Evolutionary conservation across 2,329 filamentous ascomycete species (phyloP), one percentile per base, ranked within the genome.

Genomic region (Cladophialophora exuberans): DNA sequence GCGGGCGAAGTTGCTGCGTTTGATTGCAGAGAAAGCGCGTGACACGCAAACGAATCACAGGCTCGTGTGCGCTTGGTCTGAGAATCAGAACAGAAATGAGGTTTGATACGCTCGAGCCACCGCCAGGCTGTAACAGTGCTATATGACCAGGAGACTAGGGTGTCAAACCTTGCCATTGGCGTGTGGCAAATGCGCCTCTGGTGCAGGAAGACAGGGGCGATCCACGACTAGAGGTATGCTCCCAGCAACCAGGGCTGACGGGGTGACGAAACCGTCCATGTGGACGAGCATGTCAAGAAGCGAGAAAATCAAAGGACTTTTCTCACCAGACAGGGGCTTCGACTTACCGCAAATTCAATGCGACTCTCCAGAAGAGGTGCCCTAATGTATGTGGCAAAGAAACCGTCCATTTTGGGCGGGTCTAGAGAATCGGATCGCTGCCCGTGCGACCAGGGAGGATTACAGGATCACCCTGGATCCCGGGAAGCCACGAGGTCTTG

Each of bases 171-270:
- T 58, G 42, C 42, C 44, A 20, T n/a, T 52, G 51, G 41, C 35
- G 42, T 28, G 56, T 58, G 56, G 56, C 56, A 55, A 58, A 58
- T 28, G 51, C 22, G 31, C 23, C 18, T 31, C 33, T 49, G 46
- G 6, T 35, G 39, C 30, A 26, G 23, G 41, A 31, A 20, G 11
- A 17, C 51, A 26, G 42, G 41, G 56, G 52, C 50, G 30, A 38
- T 25, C 20, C 28, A 17, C 36, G 47, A 47, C 25, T 48, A 42
- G 11, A 54, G 36, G 31, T 50, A 51, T 45, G 35, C 28, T 30
- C 33, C 31, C 43, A 47, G 44, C 7, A 28, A 6, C 23, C 38
- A 26, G 22, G 38, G 49, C 36, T 48, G 48, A 47, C 54, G 11
- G 44, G 26, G n/a, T 17, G 46, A 49, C 23, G 46, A 41, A 20